phyloP scores from a whole-genome alignment of 2,329 filamentous ascomycete genomes.

The Pseudogymnoascus sp. region DNA sequence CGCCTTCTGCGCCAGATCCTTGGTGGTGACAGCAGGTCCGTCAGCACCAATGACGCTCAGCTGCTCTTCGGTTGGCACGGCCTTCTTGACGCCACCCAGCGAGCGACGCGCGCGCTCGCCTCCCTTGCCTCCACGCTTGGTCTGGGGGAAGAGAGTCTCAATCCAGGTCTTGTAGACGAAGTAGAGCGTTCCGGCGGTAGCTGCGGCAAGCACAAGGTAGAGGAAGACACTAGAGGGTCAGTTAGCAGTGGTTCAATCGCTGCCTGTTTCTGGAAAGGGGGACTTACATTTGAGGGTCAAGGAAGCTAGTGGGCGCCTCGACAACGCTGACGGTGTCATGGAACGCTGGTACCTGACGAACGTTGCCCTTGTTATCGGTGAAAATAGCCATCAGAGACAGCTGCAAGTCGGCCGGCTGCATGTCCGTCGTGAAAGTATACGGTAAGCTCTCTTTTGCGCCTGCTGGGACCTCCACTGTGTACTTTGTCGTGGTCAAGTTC shows the following conservation, averaged over 20 bases:
- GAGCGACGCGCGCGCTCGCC: constrained; percentile 44
- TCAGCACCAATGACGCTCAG: constrained; percentile 58
- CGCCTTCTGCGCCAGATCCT: constrained; percentile 40
- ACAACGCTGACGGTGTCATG: constrained; percentile 80
- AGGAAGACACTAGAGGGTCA: constrained; percentile 71
- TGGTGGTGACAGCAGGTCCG: constrained; percentile 27
- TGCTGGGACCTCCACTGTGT: constrained; percentile 63
- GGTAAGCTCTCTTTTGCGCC: constrained; percentile 69
- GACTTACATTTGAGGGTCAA: constrained; percentile 89
- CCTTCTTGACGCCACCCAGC: constrained; percentile 58
- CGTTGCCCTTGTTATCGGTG: constrained; percentile 52
- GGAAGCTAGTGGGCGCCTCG: constrained; percentile 81
- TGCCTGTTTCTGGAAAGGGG: constrained; percentile 4
- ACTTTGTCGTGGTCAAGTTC: constrained; percentile 75
- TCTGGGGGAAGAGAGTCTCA: constrained; percentile 88
- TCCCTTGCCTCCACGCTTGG: constrained; percentile 44
- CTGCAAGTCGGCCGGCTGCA: constrained; percentile 83
- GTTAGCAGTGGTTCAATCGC: constrained; percentile 19
- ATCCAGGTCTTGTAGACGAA: constrained; percentile 99
- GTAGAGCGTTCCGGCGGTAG: constrained; percentile 74
- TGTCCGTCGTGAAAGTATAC: constrained; percentile 80
- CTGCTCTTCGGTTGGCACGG: constrained; percentile 43
- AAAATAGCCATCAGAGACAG: constrained; percentile 72
- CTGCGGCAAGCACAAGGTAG: constrained; percentile 77
- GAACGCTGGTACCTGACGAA: constrained; percentile 73